phyloP scores from a whole-genome alignment of 805 yeast genomes.

The Torulaspora microellipsoides region DNA sequence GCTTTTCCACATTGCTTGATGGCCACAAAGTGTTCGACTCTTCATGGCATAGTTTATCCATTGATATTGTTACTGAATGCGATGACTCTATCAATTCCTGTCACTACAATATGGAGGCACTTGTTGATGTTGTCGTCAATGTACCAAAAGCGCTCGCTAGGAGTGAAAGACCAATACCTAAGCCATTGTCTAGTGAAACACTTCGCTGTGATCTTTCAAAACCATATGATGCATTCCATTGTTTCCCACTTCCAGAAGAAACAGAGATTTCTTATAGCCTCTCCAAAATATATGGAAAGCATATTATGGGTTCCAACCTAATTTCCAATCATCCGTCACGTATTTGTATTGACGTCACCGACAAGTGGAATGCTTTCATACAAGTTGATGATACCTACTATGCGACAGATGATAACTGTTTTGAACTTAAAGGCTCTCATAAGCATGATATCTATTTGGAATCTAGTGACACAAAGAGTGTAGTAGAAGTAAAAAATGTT shows the following conservation, averaged over 20 bases:
- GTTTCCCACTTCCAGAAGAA: constrained; percentile 70
- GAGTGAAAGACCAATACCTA: constrained; percentile 66
- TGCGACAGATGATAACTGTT: constrained; percentile 37
- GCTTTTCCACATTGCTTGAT: constrained; percentile 76
- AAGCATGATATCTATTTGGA: constrained; percentile 32
- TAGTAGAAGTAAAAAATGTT: constrained; percentile 42
- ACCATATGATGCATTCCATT: constrained; percentile 55
- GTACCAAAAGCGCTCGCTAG: constrained; percentile 64
- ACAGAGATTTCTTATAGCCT: constrained; percentile 47
- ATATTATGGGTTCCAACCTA: constrained; percentile 59
- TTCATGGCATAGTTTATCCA: constrained; percentile 89
- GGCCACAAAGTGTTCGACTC: constrained; percentile 91
- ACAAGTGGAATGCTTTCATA: constrained; percentile 45
- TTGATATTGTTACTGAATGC: constrained; percentile 66
- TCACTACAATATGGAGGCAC: constrained; percentile 53
- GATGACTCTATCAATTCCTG: constrained; percentile 37
- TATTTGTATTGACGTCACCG: constrained; percentile 38
- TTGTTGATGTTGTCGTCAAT: constrained; percentile 68
- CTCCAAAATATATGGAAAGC: constrained; percentile 64
- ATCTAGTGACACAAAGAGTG: constrained; percentile 44
- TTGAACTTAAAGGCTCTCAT: constrained; percentile 29
- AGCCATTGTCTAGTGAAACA: constrained; percentile 65
- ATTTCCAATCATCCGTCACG: constrained; percentile 43
- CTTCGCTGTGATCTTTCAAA: constrained; percentile 69
- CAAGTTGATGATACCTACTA: constrained; percentile 27